phyloP scores from a whole-genome alignment of 441 rosid species.

The Syzygium malaccense region DNA sequence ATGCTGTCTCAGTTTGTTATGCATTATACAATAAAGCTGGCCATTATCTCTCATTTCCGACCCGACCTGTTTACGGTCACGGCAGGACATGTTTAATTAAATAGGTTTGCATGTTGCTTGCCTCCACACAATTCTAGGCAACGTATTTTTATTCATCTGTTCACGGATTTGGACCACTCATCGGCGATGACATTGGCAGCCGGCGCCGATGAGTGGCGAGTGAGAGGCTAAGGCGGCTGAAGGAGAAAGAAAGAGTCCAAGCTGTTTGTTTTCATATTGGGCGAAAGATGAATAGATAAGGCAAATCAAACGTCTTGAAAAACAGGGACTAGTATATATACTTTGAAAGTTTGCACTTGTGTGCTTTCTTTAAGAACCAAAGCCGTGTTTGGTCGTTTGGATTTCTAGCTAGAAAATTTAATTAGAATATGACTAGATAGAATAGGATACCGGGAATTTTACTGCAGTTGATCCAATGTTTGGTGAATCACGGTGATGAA shows the following conservation, averaged over 20 bases:
- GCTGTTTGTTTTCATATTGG: background rate
- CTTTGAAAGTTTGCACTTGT: background rate
- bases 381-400: background rate
- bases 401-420: background rate
- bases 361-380: background rate
- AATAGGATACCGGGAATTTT: background rate
- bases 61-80: background rate
- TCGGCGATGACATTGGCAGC: background rate
- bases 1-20: background rate
- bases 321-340: background rate
- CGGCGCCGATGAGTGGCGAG: background rate
- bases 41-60: background rate
- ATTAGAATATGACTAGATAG: too few species aligned
- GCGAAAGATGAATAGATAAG: background rate
- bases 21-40: background rate
- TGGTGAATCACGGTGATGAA: background rate
- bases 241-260: background rate
- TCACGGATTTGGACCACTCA: too few species aligned
- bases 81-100: background rate
- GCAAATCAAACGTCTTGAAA: background rate
- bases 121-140: background rate
- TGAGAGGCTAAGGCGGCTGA: background rate
- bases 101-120: background rate
- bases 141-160: too few species aligned
- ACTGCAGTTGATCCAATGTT: rapidly evolving